Base-by-base conservation (phyloP, 2,329 filamentous ascomycete species). In the Fusarium nelsonii region DNA sequence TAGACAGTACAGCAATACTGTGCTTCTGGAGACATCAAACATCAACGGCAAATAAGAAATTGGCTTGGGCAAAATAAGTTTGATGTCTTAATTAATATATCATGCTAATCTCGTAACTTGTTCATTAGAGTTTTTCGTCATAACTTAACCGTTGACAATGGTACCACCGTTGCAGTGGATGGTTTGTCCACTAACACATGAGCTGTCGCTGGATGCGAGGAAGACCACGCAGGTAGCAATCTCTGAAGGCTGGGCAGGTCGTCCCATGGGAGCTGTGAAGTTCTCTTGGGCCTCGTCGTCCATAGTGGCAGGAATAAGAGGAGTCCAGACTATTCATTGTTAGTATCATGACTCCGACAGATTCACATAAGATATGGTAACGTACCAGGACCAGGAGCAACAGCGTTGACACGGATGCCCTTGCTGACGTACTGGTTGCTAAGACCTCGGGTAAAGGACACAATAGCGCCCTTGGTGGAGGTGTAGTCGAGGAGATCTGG, bases 401-500 rank as follows among this genome's bases (percentile, higher is more conserved):
- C 85, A 18, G 88, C 87, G 69, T 94, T 94, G 69, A 93, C 91
- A 8, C 90, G 86, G 72, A 96, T 94, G 4, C 92, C 92, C 68
- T 89, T 89, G 65, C 80, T 78, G 28, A 93, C 80, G 70, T 90
- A 90, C 77, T 95, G 92, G 77, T 94, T 95, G 61, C 89, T 90
- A 26, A 96, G 82, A 1, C 86, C 91, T 36, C 92, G 89, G 0
- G 92, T 95, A 80, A 96, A 96, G 4, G 92, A 87, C 5, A 95
- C 81, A 69, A 96, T 91, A 55, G 91, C 92, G 36, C 92, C 92
- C 77, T 92, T 93, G 28, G 90, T 93, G 2, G 90, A 89, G 0
- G 92, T 94, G 81, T 96, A 95, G 79, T 96, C 92, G 49, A 96
- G 86, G 3, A 95, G 85, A 73, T 95, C 92, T 0, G 90, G 90